Evolutionary conservation across 176 grass and related monocot genomes (phyloP), one percentile per base, ranked within the genome.

Genomic region (Phyllostachys edulis): DNA sequence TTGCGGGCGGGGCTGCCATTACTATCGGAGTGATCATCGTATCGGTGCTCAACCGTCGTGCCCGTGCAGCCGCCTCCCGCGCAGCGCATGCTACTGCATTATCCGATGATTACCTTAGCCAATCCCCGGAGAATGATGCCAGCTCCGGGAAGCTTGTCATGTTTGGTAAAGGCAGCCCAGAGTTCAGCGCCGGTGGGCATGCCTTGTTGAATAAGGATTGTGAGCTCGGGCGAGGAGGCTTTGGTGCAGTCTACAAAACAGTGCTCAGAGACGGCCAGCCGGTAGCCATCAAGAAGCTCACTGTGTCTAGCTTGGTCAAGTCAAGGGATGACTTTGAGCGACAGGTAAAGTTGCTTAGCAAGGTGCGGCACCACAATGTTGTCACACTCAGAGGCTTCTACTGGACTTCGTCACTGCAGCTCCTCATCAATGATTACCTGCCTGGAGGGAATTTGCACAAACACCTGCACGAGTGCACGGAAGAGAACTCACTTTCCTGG

Each of bases 281-380:
- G 7, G 91, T 98, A 24, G 96, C 91, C 76, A 95, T 98, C 90
- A 98, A 98, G 92, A 98, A 98, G 89, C 91, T 98, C 59, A 95
- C 96, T 0, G 93, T 98, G 59, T 98, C 96, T 36, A 98, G 93
- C 76, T 75, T 98, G 62, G 93, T 98, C 26, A 98, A 98, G 79
- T 95, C 96, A 1, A 89, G 63, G 75, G 93, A 92, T 51, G 96
- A 98, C 84, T 98, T 98, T 71, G 96, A 98, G 85, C 85, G 91
- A 52, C 91, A 95, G 67, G 87, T 98, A 37, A 91, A 88, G 79
- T 76, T 71, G 66, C 88, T 98, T 63, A 92, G 93, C 66, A 95
- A 98, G 85, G 78, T 90, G 45, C 82, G 82, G 74, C 96, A 98
- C 68, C 82, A 87, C 68, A 95, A 98, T 67, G 80, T 98, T 24